Evolutionary conservation across 2,329 filamentous ascomycete genomes (phyloP).

Genomic region (Cordyceps militaris): DNA sequence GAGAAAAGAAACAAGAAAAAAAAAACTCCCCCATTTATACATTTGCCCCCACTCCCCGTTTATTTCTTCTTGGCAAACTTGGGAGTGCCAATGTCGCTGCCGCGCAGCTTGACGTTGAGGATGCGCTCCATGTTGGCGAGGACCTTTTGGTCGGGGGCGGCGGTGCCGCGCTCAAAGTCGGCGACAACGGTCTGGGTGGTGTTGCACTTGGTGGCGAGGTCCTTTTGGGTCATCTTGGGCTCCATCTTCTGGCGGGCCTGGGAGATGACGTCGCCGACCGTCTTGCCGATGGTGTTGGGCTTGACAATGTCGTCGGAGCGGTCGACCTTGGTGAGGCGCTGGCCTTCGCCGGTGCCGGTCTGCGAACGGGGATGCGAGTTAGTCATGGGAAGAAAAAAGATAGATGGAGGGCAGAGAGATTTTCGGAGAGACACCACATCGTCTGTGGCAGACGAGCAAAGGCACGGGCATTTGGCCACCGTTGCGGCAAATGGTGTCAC

Average conservation of each 20-base stretch:
- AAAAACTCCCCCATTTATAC: constrained; percentile 1
- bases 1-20: neutral
- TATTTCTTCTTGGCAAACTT: constrained; percentile 68
- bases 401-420: neutral
- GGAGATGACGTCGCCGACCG: constrained; percentile 77
- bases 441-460: neutral
- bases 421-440: neutral
- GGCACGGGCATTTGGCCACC: neutral
- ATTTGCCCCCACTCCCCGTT: constrained; percentile 16
- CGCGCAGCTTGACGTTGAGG: constrained; percentile 82
- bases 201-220: constrained; percentile 80
- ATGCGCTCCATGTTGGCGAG: constrained; percentile 71
- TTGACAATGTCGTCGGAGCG: constrained; percentile 96
- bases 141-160: constrained; percentile 76
- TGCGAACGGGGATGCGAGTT: constrained; percentile 14
- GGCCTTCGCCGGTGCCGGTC: constrained; percentile 57
- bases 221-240: constrained; percentile 95
- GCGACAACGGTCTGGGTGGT: constrained; percentile 72
- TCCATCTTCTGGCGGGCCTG: constrained; percentile 71
- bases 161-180: constrained; percentile 77
- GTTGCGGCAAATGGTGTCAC: neutral
- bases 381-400: neutral
- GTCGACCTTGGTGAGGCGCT: constrained; percentile 96
- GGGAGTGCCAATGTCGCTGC: constrained; percentile 76
- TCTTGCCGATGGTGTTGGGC: constrained; percentile 79